A percentile compares a stretch with the other conserved stretches of the same genome.
Evolutionary conservation across 345 rosid genomes (phyloP).

Genomic region (Murraya koenigii): DNA sequence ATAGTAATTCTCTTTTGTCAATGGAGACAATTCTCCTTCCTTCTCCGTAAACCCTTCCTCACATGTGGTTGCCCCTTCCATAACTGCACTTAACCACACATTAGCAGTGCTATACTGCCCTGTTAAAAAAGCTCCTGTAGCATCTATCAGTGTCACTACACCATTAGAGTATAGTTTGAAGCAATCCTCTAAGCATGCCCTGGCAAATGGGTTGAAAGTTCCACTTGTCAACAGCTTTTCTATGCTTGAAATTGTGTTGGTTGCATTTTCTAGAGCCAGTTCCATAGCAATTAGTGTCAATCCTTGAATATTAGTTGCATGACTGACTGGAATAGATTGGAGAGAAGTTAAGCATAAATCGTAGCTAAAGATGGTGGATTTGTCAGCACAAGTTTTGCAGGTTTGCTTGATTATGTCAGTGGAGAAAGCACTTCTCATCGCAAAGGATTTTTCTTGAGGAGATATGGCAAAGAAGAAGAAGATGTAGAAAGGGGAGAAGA

Average conservation of each 20-base stretch:
- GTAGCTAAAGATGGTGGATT: slow-evolving; percentile 33
- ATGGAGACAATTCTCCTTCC: slow-evolving; percentile 41
- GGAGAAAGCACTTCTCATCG: background rate
- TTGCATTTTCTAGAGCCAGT: slow-evolving; percentile 55
- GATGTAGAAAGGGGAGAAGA: background rate
- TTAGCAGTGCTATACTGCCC: slow-evolving; percentile 32
- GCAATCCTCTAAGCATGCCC: slow-evolving; percentile 48
- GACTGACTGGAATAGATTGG: slow-evolving; percentile 40
- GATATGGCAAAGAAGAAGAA: slow-evolving; percentile 5
- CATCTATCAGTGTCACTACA: slow-evolving; percentile 34
- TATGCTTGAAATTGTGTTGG: slow-evolving; percentile 39
- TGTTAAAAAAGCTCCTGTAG: slow-evolving; percentile 38
- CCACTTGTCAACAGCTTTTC: slow-evolving; percentile 27
- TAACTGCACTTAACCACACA: slow-evolving; percentile 44
- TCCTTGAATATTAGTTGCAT: slow-evolving; percentile 44
- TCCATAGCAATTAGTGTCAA: slow-evolving; percentile 52
- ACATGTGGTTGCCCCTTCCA: slow-evolving; percentile 48
- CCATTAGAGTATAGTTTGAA: slow-evolving; percentile 41
- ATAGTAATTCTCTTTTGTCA: slow-evolving; percentile 40
- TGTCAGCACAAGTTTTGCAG: slow-evolving; percentile 40
- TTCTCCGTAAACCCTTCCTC: slow-evolving; percentile 51
- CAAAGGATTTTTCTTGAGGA: background rate
- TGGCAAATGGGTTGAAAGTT: slow-evolving; percentile 24
- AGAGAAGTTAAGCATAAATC: slow-evolving; percentile 45
- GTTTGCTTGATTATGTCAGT: slow-evolving; percentile 37